Conservation (phyloP, 805 yeast species). For the Saccharomycopsis olivae region DNA sequence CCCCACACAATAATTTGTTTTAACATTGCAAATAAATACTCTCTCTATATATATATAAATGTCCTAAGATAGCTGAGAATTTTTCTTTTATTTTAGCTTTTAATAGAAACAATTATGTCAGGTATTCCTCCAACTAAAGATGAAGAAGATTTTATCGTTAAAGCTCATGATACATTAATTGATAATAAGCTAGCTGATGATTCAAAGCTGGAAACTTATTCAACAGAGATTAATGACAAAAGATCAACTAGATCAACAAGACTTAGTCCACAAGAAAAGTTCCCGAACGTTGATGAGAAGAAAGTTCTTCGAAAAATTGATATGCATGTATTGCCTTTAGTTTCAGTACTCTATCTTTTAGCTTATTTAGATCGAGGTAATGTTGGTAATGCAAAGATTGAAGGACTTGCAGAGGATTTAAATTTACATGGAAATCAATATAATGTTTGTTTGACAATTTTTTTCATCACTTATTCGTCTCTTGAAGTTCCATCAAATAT, state of each 20-base stretch:
- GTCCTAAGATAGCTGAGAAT: no score
- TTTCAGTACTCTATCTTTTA: constrained; percentile 24
- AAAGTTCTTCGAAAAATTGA: constrained; percentile 23
- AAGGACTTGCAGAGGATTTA: constrained; percentile 27
- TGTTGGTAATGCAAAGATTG: constrained; percentile 26
- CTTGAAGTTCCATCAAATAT: constrained; percentile 32
- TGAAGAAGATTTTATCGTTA: constrained; percentile 2
- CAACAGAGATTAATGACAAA: neutral
- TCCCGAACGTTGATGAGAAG: constrained; percentile 18
- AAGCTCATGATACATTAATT: constrained; percentile 4
- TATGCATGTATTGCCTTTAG: constrained; percentile 21
- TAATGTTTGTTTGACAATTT: constrained; percentile 31
- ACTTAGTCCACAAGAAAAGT: constrained; percentile 7
- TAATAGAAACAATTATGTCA: no score
- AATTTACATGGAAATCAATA: constrained; percentile 29
- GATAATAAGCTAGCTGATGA: neutral
- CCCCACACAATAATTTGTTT: no score
- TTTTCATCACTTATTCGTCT: constrained; percentile 30
- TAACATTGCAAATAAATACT: no score
- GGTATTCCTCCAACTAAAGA: no score
- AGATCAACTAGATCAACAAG: constrained; percentile 1
- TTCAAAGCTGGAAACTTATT: neutral
- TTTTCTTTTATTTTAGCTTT: no score
- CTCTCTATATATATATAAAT: no score
- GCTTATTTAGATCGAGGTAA: constrained; percentile 27